phyloP scores from a whole-genome alignment of 75 land plant species.

The Ceratopteris richardii region DNA sequence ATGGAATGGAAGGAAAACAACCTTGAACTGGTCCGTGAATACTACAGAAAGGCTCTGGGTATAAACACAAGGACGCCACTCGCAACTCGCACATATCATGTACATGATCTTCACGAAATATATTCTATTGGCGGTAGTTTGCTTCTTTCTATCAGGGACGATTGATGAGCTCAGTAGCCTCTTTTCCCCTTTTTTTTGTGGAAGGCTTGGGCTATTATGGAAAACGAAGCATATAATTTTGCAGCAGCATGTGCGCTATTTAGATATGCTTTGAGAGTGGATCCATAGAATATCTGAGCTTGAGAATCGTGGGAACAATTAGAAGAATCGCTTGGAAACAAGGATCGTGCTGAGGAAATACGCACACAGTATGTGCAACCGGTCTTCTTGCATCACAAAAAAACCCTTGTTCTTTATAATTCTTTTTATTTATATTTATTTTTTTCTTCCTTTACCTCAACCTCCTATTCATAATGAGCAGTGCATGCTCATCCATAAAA shows the following conservation, averaged over 20 bases:
- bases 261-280: constrained; percentile 68
- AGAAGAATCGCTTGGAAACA: constrained; percentile 75
- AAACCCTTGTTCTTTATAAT: no score
- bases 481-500: no score
- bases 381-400: constrained; percentile 38
- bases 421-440: no score
- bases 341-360: constrained; percentile 89
- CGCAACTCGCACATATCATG: constrained; percentile 95
- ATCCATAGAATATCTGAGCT: constrained; percentile 82
- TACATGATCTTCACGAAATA: constrained; percentile 13
- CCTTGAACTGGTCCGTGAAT: constrained; percentile 62
- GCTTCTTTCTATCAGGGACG: not conserved
- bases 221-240: constrained; percentile 64
- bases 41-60: constrained; percentile 59
- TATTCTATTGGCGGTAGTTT: not conserved
- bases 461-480: no score
- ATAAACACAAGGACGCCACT: constrained; percentile 53
- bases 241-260: constrained; percentile 75
- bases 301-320: constrained; percentile 98
- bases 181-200: not conserved
- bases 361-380: constrained; percentile 79
- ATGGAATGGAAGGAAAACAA: constrained; percentile 98
- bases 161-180: not conserved
- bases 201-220: constrained; percentile 96
- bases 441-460: no score